Percentiles rank a stretch among this genome's conserved stretches.
phyloP scores from a whole-genome alignment of 768 basidiomycete species.

The Lentinula aciculospora region DNA sequence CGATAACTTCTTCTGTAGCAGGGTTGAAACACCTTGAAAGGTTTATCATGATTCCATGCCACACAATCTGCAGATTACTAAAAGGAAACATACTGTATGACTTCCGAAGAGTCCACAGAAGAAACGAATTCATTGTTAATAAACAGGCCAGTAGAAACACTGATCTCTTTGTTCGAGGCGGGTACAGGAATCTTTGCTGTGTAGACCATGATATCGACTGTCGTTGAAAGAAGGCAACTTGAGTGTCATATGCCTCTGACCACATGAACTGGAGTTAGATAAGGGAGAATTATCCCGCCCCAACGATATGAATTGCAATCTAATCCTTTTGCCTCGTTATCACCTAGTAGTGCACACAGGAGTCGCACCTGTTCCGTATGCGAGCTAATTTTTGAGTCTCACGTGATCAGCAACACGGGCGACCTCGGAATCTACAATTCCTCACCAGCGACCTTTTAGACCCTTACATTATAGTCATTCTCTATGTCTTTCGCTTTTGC shows the following conservation, averaged over 20 bases:
- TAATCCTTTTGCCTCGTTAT: no score
- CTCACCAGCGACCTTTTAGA: neutral
- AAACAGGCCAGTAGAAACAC: constrained; percentile 79
- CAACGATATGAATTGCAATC: no score
- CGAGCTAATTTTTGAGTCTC: no score
- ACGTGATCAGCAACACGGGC: neutral
- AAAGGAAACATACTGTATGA: constrained; percentile 47
- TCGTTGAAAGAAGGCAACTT: neutral
- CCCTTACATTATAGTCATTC: neutral
- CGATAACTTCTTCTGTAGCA: constrained; percentile 70
- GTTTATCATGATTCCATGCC: constrained; percentile 13
- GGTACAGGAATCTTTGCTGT: constrained; percentile 34
- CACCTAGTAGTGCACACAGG: no score
- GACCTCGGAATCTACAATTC: neutral
- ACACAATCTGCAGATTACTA: neutral
- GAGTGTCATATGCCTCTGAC: neutral
- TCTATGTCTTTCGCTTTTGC: constrained; percentile 5
- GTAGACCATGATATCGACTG: constrained; percentile 37
- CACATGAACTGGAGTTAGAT: no score
- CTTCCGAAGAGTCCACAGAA: constrained; percentile 63
- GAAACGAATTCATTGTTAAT: constrained; percentile 87
- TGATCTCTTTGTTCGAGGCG: constrained; percentile 41
- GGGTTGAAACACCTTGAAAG: constrained; percentile 67
- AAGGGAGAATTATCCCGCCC: no score
- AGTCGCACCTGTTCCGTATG: no score